phyloP scores from a whole-genome alignment of 2,329 filamentous ascomycete genomes.

The Diaporthe destruens region DNA sequence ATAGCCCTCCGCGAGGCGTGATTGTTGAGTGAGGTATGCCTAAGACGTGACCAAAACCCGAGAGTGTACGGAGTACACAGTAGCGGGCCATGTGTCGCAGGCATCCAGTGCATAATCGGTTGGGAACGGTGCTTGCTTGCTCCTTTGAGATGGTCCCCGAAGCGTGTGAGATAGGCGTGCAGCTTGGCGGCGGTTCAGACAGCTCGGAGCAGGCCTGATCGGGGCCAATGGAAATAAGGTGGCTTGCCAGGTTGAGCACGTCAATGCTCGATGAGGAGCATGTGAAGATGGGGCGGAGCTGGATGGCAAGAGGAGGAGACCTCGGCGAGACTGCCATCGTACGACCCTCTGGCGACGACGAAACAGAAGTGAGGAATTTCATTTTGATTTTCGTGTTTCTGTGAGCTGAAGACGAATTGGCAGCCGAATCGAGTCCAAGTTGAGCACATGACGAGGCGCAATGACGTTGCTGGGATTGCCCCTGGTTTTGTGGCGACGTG shows the following conservation, averaged over 20 bases:
- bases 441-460: slow-evolving; percentile 14
- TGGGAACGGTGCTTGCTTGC: slow-evolving; percentile 15
- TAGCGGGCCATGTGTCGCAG: slow-evolving; percentile 1
- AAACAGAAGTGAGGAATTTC: neutral
- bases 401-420: slow-evolving; percentile 15
- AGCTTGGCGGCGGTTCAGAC: slow-evolving; percentile 10
- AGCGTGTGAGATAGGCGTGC: slow-evolving; percentile 14
- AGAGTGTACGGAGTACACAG: neutral
- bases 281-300: slow-evolving; percentile 12
- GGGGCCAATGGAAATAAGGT: slow-evolving; percentile 32
- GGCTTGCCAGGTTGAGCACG: neutral
- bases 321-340: slow-evolving; percentile 26
- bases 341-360: slow-evolving; percentile 22
- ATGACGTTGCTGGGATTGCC: slow-evolving; percentile 24
- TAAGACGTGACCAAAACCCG: neutral
- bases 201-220: slow-evolving; percentile 1
- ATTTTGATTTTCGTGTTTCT: neutral
- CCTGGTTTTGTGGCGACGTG: slow-evolving; percentile 5
- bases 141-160: slow-evolving; percentile 26
- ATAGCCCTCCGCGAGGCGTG: neutral
- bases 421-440: slow-evolving; percentile 18
- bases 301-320: neutral
- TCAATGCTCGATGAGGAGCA: slow-evolving; percentile 10
- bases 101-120: neutral
- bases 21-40: slow-evolving; percentile 4